Base-by-base conservation (phyloP, 1,284 basidiomycete species). In the Baeospora myosura region DNA sequence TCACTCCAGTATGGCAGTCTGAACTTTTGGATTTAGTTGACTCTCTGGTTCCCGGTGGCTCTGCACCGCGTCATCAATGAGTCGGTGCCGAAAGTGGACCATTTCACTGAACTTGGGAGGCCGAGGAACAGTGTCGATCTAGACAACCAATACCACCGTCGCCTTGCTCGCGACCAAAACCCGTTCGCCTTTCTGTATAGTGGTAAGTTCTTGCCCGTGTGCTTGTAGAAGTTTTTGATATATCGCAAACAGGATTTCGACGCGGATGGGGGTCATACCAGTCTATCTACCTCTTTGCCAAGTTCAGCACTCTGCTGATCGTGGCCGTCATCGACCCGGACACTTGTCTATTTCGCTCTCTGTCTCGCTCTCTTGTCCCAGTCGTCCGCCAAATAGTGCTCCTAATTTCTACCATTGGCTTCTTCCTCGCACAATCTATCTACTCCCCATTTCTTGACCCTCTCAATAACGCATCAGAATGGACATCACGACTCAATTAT, bases 401-500 rank as follows among this genome's bases (percentile, higher is more conserved):
- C 14, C 63, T 88, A 14, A 52, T 68, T 11, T 69, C 77, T 22
- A 81, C 79, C 53, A 51, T 75, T 8, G 60, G 68, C 8, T 83
- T 84, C 55, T 82, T 88, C 50, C 46, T 71, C 14, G 50, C 74
- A 3, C 83, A 88, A 52, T 78, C 80, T 49, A 50, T 74, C 33
- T 64, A 76, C 41, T 69, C 70, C 2, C 84, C 85, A 0, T 88
- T 87, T 56, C 57, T 81, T 46, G 77, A 88, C 55, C 78, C 80
- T 22, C 74, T 84, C 44, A 76, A 76, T 59, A 90, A 90, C 56
- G 80, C 83, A 2, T 81, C 77, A 54, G 84, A 88, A 69, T 82
- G 81, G 77, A 71, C 72, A 6, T 84, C 81, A 38, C 62, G 83
- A 42, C 59, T 81, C 32, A 84, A 82, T 57, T 88, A 86, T 56